Conservation (phyloP, 257 asterid genomes). For the Penstemon eatonii region DNA sequence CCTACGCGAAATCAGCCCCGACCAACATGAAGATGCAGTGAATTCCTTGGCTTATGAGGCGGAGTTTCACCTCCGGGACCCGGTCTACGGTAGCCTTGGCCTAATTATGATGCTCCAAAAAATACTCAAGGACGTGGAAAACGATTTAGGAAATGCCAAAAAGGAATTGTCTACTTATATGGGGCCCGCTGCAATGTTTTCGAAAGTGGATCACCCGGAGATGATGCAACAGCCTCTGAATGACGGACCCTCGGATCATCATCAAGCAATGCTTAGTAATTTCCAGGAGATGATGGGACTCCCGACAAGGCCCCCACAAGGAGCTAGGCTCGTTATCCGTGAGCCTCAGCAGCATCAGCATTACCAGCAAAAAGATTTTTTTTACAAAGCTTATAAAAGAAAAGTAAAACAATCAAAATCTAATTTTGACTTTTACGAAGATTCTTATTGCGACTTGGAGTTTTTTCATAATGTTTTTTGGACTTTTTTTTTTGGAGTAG, state of each 20-base stretch:
- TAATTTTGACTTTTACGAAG: too few species aligned
- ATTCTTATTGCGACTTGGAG: too few species aligned
- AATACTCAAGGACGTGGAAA: constrained; percentile 51
- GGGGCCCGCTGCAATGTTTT: constrained; percentile 56
- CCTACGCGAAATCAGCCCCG: constrained; percentile 58
- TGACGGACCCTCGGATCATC: constrained; percentile 33
- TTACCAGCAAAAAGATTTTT: too few species aligned
- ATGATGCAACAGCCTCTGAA: constrained; percentile 40
- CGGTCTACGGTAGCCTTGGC: constrained; percentile 93
- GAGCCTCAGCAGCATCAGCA: constrained; percentile 37
- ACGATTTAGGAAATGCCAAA: constrained; percentile 52
- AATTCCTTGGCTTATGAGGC: constrained; percentile 87
- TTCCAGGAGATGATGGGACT: constrained; percentile 52
- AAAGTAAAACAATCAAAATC: too few species aligned
- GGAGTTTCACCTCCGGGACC: constrained; percentile 67
- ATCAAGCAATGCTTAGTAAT: constrained; percentile 41
- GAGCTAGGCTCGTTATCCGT: constrained; percentile 44
- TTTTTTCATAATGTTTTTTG: too few species aligned
- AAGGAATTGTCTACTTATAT: constrained; percentile 55
- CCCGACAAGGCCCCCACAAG: constrained; percentile 42
- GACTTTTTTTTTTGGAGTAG: too few species aligned
- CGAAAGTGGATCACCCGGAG: constrained; percentile 42
- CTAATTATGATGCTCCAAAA: constrained; percentile 67
- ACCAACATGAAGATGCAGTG: constrained; percentile 77
- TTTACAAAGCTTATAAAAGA: too few species aligned